Base-by-base conservation (phyloP, 208 protist species). In the Leptomonas pyrrhocoris region DNA sequence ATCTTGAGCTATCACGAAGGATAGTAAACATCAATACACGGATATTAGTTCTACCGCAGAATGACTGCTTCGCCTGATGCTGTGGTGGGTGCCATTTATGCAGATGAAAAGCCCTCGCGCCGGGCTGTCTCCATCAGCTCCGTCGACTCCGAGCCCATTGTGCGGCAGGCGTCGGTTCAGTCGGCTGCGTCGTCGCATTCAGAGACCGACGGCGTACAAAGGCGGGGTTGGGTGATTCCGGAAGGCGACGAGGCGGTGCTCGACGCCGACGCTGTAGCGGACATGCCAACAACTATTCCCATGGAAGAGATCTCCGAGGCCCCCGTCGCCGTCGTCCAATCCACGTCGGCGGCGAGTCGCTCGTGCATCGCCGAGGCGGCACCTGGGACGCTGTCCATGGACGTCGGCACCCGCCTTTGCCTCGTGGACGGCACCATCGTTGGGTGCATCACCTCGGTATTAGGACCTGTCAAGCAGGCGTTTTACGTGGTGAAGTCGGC, bases 61-160 rank as follows among this genome's bases (percentile, higher is more conserved):
- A 67, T 67, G 61, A 56, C 61, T n/a, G 45, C 68, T 57, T 53
- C 54, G 4, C 42, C 65, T 15, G 64, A 60, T 27, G 43, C 66
- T 1, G 34, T 36, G 19, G 58, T 77, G 2, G 72, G 72, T 38
- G 55, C 45, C 43, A 74, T 76, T 65, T 77, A 74, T 62, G 73
- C 64, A 13, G 76, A 84, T 48, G 64, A 84, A 8, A 72, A 77
- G 46, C 80, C 83, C 13, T 50, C 63, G 2, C 73, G 77, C 23
- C 62, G 74, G 13, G 56, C 66, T 15, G 83, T 94, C 15, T 94
- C 88, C n/a, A 84, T 96, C 61, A 94, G 88, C 72, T 96, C 91
- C 23, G 79, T 84, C 1, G 91, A 96, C 70, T 93, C 88, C 1
- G 88, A 96, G 50, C 88, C 88, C 0, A 77, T 96, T 15, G 45